phyloP scores from a whole-genome alignment of 495 filamentous ascomycete genomes.

The Aspergillus campestris region DNA sequence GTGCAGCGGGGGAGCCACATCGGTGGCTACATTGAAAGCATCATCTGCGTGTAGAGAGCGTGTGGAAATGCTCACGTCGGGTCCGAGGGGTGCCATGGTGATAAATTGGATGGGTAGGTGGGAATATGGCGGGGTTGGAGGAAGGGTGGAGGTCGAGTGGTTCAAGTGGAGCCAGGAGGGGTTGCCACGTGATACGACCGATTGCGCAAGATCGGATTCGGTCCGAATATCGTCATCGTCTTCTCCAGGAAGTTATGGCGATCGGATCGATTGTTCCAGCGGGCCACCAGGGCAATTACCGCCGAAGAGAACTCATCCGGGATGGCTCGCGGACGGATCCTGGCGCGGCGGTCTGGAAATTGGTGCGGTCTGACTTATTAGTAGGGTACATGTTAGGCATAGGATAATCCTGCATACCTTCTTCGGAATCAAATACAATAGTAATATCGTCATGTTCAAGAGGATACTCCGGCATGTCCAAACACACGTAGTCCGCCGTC shows the following conservation, averaged over 20 bases:
- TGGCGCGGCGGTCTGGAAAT: conserved; percentile 37
- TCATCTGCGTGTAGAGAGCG: conserved; percentile 84
- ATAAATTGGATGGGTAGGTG: background rate
- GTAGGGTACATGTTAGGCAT: conserved; percentile 3
- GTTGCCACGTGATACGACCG: conserved; percentile 4
- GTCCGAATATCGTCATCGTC: background rate
- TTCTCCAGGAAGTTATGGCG: background rate
- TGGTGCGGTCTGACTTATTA: conserved; percentile 32
- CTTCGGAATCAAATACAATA: conserved; percentile 69
- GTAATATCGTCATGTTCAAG: conserved; percentile 86
- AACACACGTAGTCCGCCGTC: conserved; percentile 61
- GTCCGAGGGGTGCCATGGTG: conserved; percentile 24
- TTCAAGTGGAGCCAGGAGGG: background rate
- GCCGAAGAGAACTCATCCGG: conserved; percentile 41
- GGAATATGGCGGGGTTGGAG: background rate
- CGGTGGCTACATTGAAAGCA: conserved; percentile 55
- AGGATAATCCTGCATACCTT: conserved; percentile 49
- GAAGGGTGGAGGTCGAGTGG: background rate
- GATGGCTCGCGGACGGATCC: conserved; percentile 40
- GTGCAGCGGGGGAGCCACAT: conserved; percentile 81
- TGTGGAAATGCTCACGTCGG: conserved; percentile 42
- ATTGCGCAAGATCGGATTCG: background rate
- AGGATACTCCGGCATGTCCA: conserved; percentile 81
- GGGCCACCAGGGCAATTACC: conserved; percentile 15
- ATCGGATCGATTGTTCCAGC: no score